Evolutionary conservation across 2,329 filamentous ascomycete genomes (phyloP), one percentile per base, ranked within the genome.

Genomic region (Colletotrichum sp.): DNA sequence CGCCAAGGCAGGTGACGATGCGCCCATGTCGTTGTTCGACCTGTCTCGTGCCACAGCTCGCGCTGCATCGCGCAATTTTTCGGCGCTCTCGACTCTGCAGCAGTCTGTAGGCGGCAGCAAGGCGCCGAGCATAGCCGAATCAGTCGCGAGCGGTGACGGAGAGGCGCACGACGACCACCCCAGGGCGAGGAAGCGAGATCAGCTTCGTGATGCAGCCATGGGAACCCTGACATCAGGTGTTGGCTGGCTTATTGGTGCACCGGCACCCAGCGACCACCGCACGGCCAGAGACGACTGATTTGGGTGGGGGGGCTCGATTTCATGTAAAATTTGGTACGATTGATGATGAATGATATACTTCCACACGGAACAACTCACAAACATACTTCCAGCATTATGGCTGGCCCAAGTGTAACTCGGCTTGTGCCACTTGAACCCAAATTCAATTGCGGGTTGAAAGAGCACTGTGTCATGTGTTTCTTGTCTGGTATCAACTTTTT

Each of bases 151-250:
- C 26, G 36, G 36, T 65, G 26, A 78, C 68, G 28, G 77, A 71
- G 72, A 78, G 70, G 26, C 73, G 73, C 32, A 77, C 55, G 77
- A 79, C 12, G 77, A 80, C 71, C 79, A 81, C 65, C 83, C 87
- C 74, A 87, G 84, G 72, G 87, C 91, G 48, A 89, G 94, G 79
- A 96, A 93, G 86, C 89, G 95, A 79, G 95, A 96, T 82, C 93
- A 94, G 83, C 80, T 94, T 55, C 87, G 91, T 77, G 92, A 93
- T 75, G 92, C 89, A 43, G 92, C 93, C 10, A 91, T 93, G 71
- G 92, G 91, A n/a, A 92, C 92, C 2, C 82, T 94, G 62, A 92
- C 93, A 4, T 92, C 91, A 58, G 91, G 93, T 21, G 90, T 94
- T 28, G 92, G 93, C 0, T 94, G 93, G 93, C 82, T 94, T 62